Percentiles rank a stretch among this genome's conserved stretches.
Conservation (phyloP, 2,329 filamentous ascomycete genomes). For the Scopulariopsis brevicaulis region DNA sequence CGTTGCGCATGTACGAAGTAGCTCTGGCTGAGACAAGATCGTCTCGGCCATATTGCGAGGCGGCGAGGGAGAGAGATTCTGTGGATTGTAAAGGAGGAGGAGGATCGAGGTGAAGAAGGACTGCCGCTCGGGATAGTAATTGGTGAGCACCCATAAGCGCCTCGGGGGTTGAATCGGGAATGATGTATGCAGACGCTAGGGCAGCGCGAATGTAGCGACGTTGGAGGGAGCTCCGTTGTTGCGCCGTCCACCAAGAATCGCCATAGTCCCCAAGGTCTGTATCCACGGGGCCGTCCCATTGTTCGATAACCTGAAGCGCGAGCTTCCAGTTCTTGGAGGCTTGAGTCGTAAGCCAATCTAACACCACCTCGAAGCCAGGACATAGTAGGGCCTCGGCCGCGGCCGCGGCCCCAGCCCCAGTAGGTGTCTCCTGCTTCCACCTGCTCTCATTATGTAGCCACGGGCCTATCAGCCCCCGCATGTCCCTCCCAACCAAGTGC, state of each 20-base stretch:
- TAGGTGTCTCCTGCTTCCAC: background rate
- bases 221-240: conserved; percentile 47
- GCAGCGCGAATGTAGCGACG: conserved; percentile 55
- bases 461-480: conserved; percentile 58
- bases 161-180: conserved; percentile 46
- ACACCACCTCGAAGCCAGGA: conserved; percentile 57
- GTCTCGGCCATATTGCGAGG: conserved; percentile 17
- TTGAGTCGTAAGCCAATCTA: conserved; percentile 54
- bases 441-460: conserved; percentile 45
- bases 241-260: conserved; percentile 45
- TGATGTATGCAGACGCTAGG: conserved; percentile 55
- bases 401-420: background rate
- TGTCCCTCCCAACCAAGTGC: conserved; percentile 44
- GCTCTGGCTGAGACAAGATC: conserved; percentile 26
- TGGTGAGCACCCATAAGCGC: conserved; percentile 27
- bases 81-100: conserved; percentile 33
- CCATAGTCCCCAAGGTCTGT: conserved; percentile 54
- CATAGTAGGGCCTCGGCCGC: conserved; percentile 20
- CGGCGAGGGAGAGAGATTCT: conserved; percentile 2
- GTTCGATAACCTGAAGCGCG: conserved; percentile 51
- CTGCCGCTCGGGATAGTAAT: conserved; percentile 20
- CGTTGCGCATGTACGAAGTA: conserved; percentile 32
- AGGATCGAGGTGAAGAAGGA: conserved; percentile 41
- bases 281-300: conserved; percentile 65
- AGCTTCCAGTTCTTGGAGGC: conserved; percentile 49